Percentiles rank a stretch among this genome's conserved stretches.
These are phyloP conservation scores for Solanum pinnatisectum DNA, from an alignment of 257 asterid species.

Conservation along the genomic window DNA sequence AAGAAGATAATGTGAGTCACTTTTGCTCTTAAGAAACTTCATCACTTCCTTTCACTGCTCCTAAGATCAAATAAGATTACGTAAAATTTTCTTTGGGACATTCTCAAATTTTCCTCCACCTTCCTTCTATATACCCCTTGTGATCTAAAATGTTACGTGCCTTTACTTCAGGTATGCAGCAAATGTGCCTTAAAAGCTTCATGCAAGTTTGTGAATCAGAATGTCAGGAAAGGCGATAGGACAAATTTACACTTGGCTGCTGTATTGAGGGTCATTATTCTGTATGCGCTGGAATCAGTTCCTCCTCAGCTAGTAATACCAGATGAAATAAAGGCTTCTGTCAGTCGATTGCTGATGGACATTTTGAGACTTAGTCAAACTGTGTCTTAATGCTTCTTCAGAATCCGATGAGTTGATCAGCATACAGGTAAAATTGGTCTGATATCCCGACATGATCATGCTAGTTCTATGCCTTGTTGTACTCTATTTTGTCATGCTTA, in stretches of 20 bases:
- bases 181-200: conserved; percentile 44
- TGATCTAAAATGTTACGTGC: not conserved
- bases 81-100: not conserved
- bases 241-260: conserved; percentile 25
- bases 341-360: conserved; percentile 50
- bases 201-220: conserved; percentile 47
- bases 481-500: not conserved
- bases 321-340: conserved; percentile 41
- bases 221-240: conserved; percentile 5
- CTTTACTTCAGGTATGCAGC: conserved; percentile 55
- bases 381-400: conserved; percentile 5
- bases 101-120: not conserved
- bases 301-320: conserved; percentile 48
- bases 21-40: not conserved
- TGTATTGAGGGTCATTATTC: conserved; percentile 41
- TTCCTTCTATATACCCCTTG: not conserved
- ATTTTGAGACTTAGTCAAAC: conserved; percentile 39
- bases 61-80: not conserved
- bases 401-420: not conserved
- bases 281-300: conserved; percentile 54
- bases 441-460: not conserved
- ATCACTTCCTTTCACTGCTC: not conserved
- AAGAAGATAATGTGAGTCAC: conserved; percentile 51
- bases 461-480: not conserved
- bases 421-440: not conserved